Evolutionary conservation across 2,329 filamentous ascomycete species (phyloP).

Genomic region (Mycogone perniciosa): DNA sequence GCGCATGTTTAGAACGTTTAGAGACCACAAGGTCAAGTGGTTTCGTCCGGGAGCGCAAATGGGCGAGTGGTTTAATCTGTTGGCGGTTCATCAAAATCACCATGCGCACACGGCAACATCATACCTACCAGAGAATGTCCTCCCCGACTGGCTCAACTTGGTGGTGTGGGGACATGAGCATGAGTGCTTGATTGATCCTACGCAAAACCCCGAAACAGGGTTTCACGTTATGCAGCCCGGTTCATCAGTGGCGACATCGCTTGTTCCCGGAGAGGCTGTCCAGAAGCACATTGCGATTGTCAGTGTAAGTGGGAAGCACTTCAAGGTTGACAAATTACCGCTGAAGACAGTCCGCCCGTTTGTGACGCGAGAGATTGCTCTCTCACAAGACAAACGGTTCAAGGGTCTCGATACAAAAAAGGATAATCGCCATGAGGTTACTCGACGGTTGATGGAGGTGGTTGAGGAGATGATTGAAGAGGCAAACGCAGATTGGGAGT

Average conservation of each 20-base stretch:
- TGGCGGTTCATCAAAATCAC: conserved; percentile 95
- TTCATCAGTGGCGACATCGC: conserved; percentile 89
- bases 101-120: conserved; percentile 84
- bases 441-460: conserved; percentile 65
- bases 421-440: conserved; percentile 77
- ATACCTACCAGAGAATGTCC: conserved; percentile 89
- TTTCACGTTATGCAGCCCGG: conserved; percentile 98
- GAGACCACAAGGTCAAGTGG: conserved; percentile 90
- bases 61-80: conserved; percentile 89
- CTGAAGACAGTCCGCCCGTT: conserved; percentile 89
- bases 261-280: conserved; percentile 83
- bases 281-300: conserved; percentile 86
- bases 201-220: conserved; percentile 74
- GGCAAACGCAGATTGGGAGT: conserved; percentile 73
- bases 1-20: conserved; percentile 85
- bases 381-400: conserved; percentile 70
- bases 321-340: conserved; percentile 71
- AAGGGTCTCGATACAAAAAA: conserved; percentile 71
- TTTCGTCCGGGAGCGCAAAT: conserved; percentile 75
- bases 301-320: conserved; percentile 75
- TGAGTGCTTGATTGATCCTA: conserved; percentile 85
- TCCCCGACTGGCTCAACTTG: conserved; percentile 86
- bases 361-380: conserved; percentile 72
- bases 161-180: conserved; percentile 98
- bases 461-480: conserved; percentile 84